Evolutionary conservation across 192 early-diverging fungal species (phyloP).

Genomic region (Chytriomyces confervae): DNA sequence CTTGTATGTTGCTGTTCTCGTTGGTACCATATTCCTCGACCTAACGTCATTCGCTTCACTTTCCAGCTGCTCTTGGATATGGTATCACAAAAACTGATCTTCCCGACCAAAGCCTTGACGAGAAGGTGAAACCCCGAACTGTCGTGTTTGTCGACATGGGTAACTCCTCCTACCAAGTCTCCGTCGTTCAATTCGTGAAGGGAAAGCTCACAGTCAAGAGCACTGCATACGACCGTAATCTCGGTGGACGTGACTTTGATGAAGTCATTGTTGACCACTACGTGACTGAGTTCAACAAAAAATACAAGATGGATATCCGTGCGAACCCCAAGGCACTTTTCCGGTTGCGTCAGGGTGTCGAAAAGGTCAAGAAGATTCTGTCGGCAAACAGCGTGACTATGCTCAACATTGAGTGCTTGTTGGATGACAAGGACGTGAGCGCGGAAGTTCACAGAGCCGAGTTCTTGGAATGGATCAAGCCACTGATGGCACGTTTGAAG

Average conservation of each 20-base stretch:
- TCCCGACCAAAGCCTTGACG: constrained; percentile 69
- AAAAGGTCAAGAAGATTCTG: constrained; percentile 97
- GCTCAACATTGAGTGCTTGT: constrained; percentile 93
- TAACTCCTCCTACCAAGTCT: constrained; percentile 84
- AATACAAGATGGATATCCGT: constrained; percentile 94
- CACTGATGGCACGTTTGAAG: constrained; percentile 74
- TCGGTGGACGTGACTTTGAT: constrained; percentile 97
- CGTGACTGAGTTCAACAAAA: constrained; percentile 85
- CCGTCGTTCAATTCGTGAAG: constrained; percentile 92
- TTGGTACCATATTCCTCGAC: neutral
- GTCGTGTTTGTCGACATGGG: constrained; percentile 95
- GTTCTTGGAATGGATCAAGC: constrained; percentile 80
- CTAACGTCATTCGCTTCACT: neutral
- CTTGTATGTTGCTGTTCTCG: constrained; percentile 47
- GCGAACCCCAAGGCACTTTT: constrained; percentile 88
- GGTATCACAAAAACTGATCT: constrained; percentile 98
- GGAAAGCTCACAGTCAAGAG: constrained; percentile 93
- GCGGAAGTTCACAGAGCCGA: constrained; percentile 82
- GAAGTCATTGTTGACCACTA: constrained; percentile 86
- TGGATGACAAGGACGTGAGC: constrained; percentile 94
- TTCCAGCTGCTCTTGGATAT: constrained; percentile 85
- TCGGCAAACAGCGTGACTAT: constrained; percentile 89
- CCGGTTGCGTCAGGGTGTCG: constrained; percentile 85
- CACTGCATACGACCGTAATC: constrained; percentile 89
- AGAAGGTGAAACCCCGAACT: constrained; percentile 81